Base-by-base conservation (phyloP, 257 asterid species). In the Solanum microdontum region DNA sequence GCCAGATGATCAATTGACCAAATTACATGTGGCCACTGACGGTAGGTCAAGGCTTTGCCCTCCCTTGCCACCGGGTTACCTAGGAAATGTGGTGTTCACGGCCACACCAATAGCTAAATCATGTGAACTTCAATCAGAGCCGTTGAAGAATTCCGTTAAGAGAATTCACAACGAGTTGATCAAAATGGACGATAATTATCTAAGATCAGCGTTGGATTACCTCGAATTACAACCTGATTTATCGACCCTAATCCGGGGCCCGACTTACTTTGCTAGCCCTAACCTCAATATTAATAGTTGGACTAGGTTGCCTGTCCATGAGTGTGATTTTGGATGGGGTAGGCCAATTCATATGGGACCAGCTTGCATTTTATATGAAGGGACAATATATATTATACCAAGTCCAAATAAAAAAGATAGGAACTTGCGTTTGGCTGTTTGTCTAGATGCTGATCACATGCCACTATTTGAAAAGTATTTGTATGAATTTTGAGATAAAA, bases 251-350 rank as follows among this genome's bases (percentile, higher is more conserved):
- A 87, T 94, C 39, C 86, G 94, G 0, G 92, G 94, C 28, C 92
- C 95, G 39, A 87, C 86, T 24, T 92, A 92, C 73, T 96, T 92
- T 33, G 94, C 96, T 3, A 93, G 95, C 87, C 98, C 98, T 4
- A 96, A 96, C 28, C 58, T 96, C 6, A 94, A 92, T 14, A 93
- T 96, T 32, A 94, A 93, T 34, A 96, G 98, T 90, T 94, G 98
- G 98, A 92, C 94, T 26, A 93, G 92, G 45, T 70, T 95, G 88
- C 98, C 98, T 23, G 85, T 94, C 5, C 90, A 92, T 88, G 98
- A 94, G 1, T 90, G 95, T 21, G 98, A 96, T 80, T 96, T 96
- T 84, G 98, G 98, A 55, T 96, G 98, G 98, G 98, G 98, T 15
- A 92, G 93, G 34, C 98, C 95, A 83, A 87, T 94, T 11, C 91